Evolutionary conservation across 2,329 filamentous ascomycete species (phyloP), one percentile per base, ranked within the genome.

Genomic region (Chaetomium sp.): DNA sequence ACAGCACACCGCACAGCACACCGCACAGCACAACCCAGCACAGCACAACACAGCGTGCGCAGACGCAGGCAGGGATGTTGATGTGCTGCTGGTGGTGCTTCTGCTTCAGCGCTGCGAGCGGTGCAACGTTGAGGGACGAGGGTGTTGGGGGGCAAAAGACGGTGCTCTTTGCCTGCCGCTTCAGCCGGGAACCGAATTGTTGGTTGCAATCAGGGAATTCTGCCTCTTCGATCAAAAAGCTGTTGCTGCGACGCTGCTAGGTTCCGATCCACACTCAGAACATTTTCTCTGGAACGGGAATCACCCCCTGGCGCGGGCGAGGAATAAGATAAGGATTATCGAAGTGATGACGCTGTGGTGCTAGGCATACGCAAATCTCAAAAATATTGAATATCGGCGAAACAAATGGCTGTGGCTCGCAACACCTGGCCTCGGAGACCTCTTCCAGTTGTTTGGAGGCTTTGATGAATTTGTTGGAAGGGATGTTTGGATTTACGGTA

Each of bases 141-240:
- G 19, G 19, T 27, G 19, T 27, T 27, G 19, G 19, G 19, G 19
- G 19, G 19, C 19, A 27, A 27, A 27, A 27, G 19, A 27, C 19
- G 19, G 19, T 42, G 40, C 11, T 34, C 27, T 14, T 40, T 44
- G 14, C 33, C 48, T 55, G 56, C 52, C 56, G 52, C 32, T n/a
- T 55, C 52, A 40, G 37, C 52, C 52, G 55, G 47, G 12, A 35
- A 32, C 12, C 14, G 32, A 19, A 40, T 35, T 42, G 48, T 52
- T 57, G 47, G 45, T 19, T 43, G 38, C 52, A 52, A 57, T 54
- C 55, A 52, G 52, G 49, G 52, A 54, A 54, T 41, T 46, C 40
- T 9, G 11, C 14, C 34, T 48, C 51, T 35, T 40, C 32, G 12
- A 10, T 19, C n/a, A 40, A 27, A 27, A 27, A 27, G 19, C 19